Base-by-base conservation (phyloP, 164 flowering plant genomes). In the Pachysandra terminalis region DNA sequence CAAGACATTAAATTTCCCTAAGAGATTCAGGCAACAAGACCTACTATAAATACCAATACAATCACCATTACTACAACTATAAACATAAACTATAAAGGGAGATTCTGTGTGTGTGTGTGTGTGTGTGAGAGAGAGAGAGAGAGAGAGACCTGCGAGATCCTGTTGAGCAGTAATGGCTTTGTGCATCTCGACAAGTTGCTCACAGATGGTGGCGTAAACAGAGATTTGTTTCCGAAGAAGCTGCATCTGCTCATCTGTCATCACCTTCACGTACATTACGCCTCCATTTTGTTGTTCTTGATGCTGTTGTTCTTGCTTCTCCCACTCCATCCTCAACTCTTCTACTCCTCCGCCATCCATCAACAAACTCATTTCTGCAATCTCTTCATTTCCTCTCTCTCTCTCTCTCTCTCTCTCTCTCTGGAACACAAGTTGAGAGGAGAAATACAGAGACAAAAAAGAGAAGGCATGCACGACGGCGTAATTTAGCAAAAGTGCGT, bases 201-300 rank as follows among this genome's bases (percentile, higher is more conserved):
- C 90, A 65, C 88, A 90, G 53, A 92, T 88, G 75, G 90, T 75
- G 19, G 90, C 86, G 60, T 90, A 92, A 53, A 81, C 84, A 35
- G 93, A 81, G 60, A 92, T 90, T 79, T 92, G 98, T 32, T 73
- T 75, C 16, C 90, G 65, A 0, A 93, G 81, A 22, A 86, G 64
- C 68, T 93, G 95, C 84, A 93, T 74, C 74, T 93, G 98, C 66
- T 93, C 98, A 21, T 93, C 98, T 1, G 95, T 93, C 95, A 92
- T 92, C 69, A 92, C 96, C 55, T 84, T 89, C 72, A 83, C 81
- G 48, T 64, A 78, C 77, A 79, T 37, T 6, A 74, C 75, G 8
- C 81, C 78, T 17, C 54, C 65, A 59, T 25, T 64, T 24, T 54
- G 37, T 26, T 58, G 10, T 48, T 28, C 37, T 22, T 65, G 68